Conservation (phyloP, 2,329 filamentous ascomycete genomes). For the Pyrenochaeta sp. region DNA sequence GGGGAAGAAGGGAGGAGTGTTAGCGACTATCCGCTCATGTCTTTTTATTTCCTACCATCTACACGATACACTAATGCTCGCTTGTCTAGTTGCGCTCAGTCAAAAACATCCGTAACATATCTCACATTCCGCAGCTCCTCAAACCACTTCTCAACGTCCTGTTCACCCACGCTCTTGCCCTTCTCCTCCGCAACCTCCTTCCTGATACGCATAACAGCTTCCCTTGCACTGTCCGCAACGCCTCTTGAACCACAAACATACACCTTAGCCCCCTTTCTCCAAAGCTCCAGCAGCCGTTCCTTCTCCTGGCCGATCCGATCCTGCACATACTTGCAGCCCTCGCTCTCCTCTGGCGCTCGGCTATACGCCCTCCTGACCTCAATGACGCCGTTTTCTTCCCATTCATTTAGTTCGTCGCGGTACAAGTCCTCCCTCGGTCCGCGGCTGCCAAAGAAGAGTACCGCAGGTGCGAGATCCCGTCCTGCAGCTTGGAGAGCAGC, state of each 20-base stretch:
- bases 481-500: constrained; percentile 54
- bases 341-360: constrained; percentile 48
- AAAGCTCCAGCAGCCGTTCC: constrained; percentile 55
- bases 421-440: constrained; percentile 66
- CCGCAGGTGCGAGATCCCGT: constrained; percentile 62
- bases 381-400: constrained; percentile 68
- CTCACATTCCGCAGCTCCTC: constrained; percentile 54
- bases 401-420: constrained; percentile 63
- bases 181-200: constrained; percentile 50
- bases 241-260: constrained; percentile 69
- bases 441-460: constrained; percentile 73
- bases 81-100: no score
- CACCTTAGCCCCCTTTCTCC: constrained; percentile 60
- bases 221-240: constrained; percentile 56
- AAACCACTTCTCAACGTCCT: constrained; percentile 56
- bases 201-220: constrained; percentile 52
- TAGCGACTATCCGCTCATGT: no score
- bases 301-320: constrained; percentile 60
- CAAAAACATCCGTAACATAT: no score
- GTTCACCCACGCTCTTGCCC: constrained; percentile 47
- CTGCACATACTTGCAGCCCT: constrained; percentile 62
- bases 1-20: no score
- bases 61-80: no score
- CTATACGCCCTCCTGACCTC: constrained; percentile 69
- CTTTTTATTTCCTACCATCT: no score